These are phyloP conservation scores for Dryas integrifolia DNA, from an alignment of 331 rosid genomes.

Conservation along the genomic window DNA sequence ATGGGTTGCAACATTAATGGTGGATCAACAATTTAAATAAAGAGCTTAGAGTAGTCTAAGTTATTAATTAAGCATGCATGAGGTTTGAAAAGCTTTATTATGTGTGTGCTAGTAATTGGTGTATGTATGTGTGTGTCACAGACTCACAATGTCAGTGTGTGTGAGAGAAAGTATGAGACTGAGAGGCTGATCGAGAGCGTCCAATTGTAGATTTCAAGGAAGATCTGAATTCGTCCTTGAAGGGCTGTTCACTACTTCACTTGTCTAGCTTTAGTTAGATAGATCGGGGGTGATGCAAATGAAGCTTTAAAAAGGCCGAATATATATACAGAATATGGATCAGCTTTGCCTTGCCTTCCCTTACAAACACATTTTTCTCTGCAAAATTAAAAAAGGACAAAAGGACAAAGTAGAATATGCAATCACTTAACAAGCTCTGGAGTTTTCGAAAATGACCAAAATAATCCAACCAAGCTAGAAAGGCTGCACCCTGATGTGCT, in stretches of 20 bases:
- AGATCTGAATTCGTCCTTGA: conserved; percentile 33
- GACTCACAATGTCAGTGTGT: background rate
- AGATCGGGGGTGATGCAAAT: conserved; percentile 10
- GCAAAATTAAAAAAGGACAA: conserved; percentile 8
- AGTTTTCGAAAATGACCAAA: conserved; percentile 52
- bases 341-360: too few relatives aligned
- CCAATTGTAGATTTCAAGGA: conserved; percentile 29
- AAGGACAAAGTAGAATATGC: conserved; percentile 34
- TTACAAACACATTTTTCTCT: background rate
- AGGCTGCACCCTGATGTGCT: conserved; percentile 34
- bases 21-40: too few relatives aligned
- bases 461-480: conserved; percentile 41
- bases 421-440: conserved; percentile 36
- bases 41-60: too few relatives aligned
- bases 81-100: background rate
- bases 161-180: background rate
- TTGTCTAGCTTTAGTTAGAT: conserved; percentile 26
- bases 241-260: background rate
- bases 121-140: background rate
- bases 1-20: too few relatives aligned
- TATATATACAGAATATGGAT: too few relatives aligned
- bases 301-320: conserved; percentile 20
- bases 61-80: background rate
- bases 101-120: background rate
- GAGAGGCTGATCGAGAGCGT: background rate